phyloP scores from a whole-genome alignment of 2,329 filamentous ascomycete species.

The Clonostachys chloroleuca region DNA sequence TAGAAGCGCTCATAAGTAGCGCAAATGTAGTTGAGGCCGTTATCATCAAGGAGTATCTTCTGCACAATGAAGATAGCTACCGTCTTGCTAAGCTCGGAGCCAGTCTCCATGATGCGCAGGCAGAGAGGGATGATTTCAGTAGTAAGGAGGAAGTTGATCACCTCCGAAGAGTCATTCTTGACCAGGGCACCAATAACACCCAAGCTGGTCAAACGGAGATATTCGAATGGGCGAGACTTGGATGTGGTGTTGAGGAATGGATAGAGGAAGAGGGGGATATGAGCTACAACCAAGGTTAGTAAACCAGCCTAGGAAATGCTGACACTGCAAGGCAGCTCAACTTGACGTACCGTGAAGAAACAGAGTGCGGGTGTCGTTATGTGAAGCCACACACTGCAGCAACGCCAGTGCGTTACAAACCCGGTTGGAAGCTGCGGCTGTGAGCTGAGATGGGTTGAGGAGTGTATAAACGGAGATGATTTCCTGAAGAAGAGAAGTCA shows the following conservation, averaged over 20 bases:
- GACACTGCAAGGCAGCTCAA: not conserved
- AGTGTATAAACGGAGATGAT: conserved; percentile 98
- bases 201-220: conserved; percentile 89
- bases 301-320: not conserved
- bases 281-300: conserved; percentile 52
- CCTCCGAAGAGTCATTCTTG: conserved; percentile 97
- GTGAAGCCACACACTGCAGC: conserved; percentile 93
- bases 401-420: conserved; percentile 96
- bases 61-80: conserved; percentile 99
- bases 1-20: conserved; percentile 99
- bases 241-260: conserved; percentile 98
- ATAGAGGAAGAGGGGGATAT: conserved; percentile 96
- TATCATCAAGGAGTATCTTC: conserved; percentile 96
- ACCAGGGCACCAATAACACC: conserved; percentile 96
- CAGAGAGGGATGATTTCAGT: conserved; percentile 98
- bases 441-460: conserved; percentile 93
- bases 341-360: conserved; percentile 77
- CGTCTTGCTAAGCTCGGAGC: conserved; percentile 96
- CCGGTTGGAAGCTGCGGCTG: conserved; percentile 92
- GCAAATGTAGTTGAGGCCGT: conserved; percentile 96
- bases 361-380: conserved; percentile 90
- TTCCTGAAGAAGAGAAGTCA: conserved; percentile 95
- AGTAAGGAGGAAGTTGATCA: conserved; percentile 97
- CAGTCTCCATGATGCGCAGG: conserved; percentile 98
- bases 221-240: conserved; percentile 96